Evolutionary conservation across 805 yeast species (phyloP), one percentile per base, ranked within the genome.

Genomic region (Starmerella floricola): DNA sequence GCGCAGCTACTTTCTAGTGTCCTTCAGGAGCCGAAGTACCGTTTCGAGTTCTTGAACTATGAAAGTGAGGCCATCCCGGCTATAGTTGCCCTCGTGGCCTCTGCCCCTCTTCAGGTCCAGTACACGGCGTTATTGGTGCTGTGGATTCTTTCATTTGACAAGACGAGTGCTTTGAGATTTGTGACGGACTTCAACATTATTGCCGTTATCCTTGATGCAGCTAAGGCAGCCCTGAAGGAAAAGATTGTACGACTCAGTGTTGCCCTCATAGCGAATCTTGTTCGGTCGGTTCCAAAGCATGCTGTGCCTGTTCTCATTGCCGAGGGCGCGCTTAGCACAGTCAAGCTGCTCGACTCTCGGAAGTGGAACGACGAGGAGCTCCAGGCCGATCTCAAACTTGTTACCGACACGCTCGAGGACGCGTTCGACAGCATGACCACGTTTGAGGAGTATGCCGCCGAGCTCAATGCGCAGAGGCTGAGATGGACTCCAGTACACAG

Each of bases 341-440:
- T 84, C 45, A 74, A 72, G 53, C 74, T 78, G 44, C 71, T 91
- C 54, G 73, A 76, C 51, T 88, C 82, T 47, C 71, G 97, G 55
- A 91, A 91, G 62, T 87, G 94, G 79, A 80, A 94, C 5, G 98
- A 91, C 60, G 91, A 84, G 48, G 98, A 91, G 60, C 72, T 91
- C 54, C 73, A 81, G 36, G 67, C 66, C 16, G 96, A 86, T 59
- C 72, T 91, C 52, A 67, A 65, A 18, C 59, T 63, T 26, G 66
- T 91, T 50, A 64, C 69, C 44, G 74, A 68, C 28, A 66, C 67
- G n/a, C 70, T 88, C 50, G 76, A 75, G 48, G 80, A 76, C 23
- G 79, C 84, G 37, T 86, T 79, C 47, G 73, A 78, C 37, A 76
- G 74, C 51, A 73, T 91, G 66, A 79, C 96, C 4, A 85, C 94